phyloP scores from a whole-genome alignment of 768 basidiomycete species.

The Kwoniella sp. region DNA sequence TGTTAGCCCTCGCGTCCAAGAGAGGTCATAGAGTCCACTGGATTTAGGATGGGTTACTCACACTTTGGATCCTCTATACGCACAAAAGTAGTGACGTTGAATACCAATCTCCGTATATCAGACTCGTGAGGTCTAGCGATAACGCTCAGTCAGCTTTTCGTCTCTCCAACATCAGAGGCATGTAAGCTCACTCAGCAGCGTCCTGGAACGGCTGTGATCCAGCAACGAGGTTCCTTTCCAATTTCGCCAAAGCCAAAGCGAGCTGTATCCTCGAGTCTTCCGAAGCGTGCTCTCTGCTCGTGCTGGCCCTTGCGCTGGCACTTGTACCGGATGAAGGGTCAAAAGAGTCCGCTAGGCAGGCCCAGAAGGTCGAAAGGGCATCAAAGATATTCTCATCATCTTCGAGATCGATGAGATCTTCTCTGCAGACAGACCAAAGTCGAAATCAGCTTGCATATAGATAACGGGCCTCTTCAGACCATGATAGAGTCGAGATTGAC shows the following conservation, averaged over 20 bases:
- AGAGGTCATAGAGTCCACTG: background rate
- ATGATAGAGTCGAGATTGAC: too few species aligned
- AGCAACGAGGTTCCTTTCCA: slow-evolving; percentile 82
- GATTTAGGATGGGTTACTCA: slow-evolving; percentile 51
- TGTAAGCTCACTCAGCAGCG: slow-evolving; percentile 71
- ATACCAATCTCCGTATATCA: slow-evolving; percentile 67
- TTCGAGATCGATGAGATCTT: slow-evolving; percentile 1
- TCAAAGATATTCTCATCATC: slow-evolving; percentile 21
- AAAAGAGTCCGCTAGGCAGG: slow-evolving; percentile 16
- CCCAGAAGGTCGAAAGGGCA: slow-evolving; percentile 20
- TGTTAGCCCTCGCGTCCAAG: too few species aligned
- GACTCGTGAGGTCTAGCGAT: slow-evolving; percentile 62
- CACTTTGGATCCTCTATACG: slow-evolving; percentile 67
- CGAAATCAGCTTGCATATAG: too few species aligned
- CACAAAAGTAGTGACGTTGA: slow-evolving; percentile 75
- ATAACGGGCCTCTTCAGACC: too few species aligned
- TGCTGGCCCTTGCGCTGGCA: background rate
- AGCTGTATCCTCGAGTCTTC: slow-evolving; percentile 33
- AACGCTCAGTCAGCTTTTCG: too few species aligned
- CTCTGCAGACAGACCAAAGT: too few species aligned
- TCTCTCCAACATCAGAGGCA: too few species aligned
- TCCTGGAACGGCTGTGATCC: slow-evolving; percentile 72
- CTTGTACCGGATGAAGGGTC: slow-evolving; percentile 7
- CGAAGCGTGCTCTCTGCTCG: slow-evolving; percentile 1
- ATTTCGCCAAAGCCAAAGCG: slow-evolving; percentile 62